Evolutionary conservation across 352 stramenopile genomes (phyloP), one percentile per base, ranked within the genome.

Genomic region (Nothophytophthora sp.): DNA sequence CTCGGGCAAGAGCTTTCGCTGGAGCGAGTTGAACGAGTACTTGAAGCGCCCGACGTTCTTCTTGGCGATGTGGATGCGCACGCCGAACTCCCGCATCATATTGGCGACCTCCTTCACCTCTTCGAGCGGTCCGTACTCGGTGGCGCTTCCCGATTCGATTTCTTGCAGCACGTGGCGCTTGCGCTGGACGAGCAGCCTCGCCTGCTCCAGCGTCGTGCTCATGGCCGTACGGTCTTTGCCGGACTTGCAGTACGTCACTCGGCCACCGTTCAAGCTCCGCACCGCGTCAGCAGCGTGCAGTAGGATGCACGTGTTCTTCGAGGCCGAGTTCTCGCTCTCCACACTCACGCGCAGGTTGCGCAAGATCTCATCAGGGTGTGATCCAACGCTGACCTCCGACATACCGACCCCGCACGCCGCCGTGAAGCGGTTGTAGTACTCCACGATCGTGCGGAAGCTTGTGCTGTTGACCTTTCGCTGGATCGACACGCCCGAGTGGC

Each of bases 201-300:
- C 88, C 56, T 98, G 86, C 55, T 98, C 97, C 24, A 98, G 88
- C 34, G 96, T 99, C 18, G 97, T 86, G 44, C 95, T 96, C 96
- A 99, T 99, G 10, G 93, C 96, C 10, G 96, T 99, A 44, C 96
- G 86, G 71, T 99, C 96, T 63, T 99, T 99, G 23, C 96, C 96
- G n/a, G 81, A 97, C 58, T 99, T 99, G 80, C 96, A 99, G 77
- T 98, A 99, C 0, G 97, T 97, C 23, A 97, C 75, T 27, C 91
- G 82, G 0, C 92, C 94, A 27, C 94, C 95, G 40, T 96, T 90
- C 18, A 99, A 59, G 54, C 85, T 91, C 15, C 96, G 90, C 23
- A 96, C 89, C 5, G 86, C 78, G 43, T 96, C 86, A 2, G 66
- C 80, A 1, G 88, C 84, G 44, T 92, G 78, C 32, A 94, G 57